Evolutionary conservation across 805 yeast species (phyloP).

Genomic region (Cephaloascus albidus): DNA sequence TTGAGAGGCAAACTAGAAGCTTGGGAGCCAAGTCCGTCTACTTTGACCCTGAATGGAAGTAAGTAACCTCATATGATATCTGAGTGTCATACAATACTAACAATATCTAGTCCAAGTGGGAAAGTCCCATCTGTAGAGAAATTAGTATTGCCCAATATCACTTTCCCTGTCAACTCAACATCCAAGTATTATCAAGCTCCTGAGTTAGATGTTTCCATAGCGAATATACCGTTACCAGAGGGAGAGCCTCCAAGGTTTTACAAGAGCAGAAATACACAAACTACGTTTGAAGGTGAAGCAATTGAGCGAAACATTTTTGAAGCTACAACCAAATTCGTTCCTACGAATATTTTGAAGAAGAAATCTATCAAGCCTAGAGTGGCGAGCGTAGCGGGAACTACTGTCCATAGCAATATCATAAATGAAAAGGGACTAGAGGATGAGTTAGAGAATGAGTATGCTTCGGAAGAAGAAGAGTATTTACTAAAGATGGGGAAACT

Average conservation of each 20-base stretch:
- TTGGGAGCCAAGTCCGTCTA: slow-evolving; percentile 44
- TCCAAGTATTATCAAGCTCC: slow-evolving; percentile 12
- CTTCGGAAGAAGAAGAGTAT: slow-evolving; percentile 4
- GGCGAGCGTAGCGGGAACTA: not conserved
- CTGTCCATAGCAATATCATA: not conserved
- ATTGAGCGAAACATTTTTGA: not conserved
- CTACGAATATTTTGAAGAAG: slow-evolving; percentile 4
- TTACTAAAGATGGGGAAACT: not conserved
- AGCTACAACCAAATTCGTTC: slow-evolving; percentile 2
- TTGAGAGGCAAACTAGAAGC: slow-evolving; percentile 13
- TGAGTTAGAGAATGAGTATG: slow-evolving; percentile 3
- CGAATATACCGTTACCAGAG: slow-evolving; percentile 19
- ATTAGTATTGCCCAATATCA: slow-evolving; percentile 15
- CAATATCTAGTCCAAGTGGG: slow-evolving; percentile 32
- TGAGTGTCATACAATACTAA: slow-evolving; percentile 1
- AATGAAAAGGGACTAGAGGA: not conserved
- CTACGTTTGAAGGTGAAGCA: not conserved
- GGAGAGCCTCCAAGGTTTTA: slow-evolving; percentile 38
- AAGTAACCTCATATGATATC: not conserved
- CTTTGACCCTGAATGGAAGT: slow-evolving; percentile 58
- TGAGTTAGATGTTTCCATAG: slow-evolving; percentile 12
- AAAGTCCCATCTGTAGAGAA: slow-evolving; percentile 29
- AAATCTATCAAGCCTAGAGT: slow-evolving; percentile 1
- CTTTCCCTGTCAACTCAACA: slow-evolving; percentile 20
- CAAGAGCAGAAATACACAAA: slow-evolving; percentile 16